Evolutionary conservation across 805 yeast genomes (phyloP).

Genomic region (Komagataella mondaviorum): DNA sequence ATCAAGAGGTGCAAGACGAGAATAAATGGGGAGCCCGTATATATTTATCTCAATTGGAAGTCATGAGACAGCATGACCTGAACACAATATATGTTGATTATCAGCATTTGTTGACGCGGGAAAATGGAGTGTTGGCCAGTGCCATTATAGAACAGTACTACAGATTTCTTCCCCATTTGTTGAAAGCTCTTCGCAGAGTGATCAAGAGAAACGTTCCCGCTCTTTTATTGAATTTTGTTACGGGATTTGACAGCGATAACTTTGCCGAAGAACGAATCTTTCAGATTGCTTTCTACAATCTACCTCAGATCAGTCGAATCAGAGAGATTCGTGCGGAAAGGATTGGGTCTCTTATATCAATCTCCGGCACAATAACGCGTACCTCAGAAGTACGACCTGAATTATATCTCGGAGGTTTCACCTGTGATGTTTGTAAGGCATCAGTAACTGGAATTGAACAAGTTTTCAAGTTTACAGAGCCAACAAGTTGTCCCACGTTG

Average conservation of each 20-base stretch:
- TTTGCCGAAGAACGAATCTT: constrained; percentile 58
- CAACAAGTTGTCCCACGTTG: constrained; percentile 81
- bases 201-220: constrained; percentile 68
- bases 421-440: constrained; percentile 82
- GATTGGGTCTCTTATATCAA: constrained; percentile 72
- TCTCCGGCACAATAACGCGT: constrained; percentile 91
- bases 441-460: constrained; percentile 85
- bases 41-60: constrained; percentile 69
- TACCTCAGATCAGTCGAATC: constrained; percentile 72
- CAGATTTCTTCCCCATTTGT: constrained; percentile 78
- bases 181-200: constrained; percentile 59
- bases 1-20: constrained; percentile 16
- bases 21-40: constrained; percentile 37
- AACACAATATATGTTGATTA: constrained; percentile 78
- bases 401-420: constrained; percentile 71
- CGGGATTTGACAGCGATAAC: constrained; percentile 12
- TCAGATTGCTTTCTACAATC: constrained; percentile 78
- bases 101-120: constrained; percentile 59
- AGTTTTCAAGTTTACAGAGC: constrained; percentile 86
- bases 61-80: constrained; percentile 65
- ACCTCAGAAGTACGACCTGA: constrained; percentile 96
- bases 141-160: constrained; percentile 89
- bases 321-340: constrained; percentile 85
- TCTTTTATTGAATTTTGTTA: constrained; percentile 32
- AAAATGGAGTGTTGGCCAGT: constrained; percentile 76